phyloP scores from a whole-genome alignment of 352 stramenopile species.

The Phytopythium kandeliae region DNA sequence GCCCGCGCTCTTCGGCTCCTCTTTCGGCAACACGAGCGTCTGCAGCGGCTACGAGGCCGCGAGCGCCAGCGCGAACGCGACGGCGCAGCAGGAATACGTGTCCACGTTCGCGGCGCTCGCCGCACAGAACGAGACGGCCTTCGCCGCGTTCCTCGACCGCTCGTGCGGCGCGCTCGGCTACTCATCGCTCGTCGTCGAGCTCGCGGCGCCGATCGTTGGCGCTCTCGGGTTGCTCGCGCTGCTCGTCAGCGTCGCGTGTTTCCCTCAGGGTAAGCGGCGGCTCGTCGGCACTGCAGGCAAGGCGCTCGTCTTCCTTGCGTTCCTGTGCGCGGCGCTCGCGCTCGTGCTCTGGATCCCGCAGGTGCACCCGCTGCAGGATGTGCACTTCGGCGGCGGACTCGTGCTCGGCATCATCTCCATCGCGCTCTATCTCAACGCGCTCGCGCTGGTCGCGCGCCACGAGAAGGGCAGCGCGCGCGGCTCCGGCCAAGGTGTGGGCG shows the following conservation, averaged over 20 bases:
- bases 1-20: neutral
- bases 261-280: neutral
- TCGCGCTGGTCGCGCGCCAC: constrained; percentile 5
- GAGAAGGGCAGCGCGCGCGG: neutral
- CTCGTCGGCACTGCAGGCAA: neutral
- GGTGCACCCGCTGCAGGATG: neutral
- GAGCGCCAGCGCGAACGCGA: neutral
- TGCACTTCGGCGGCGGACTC: constrained; percentile 1
- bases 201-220: neutral
- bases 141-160: constrained; percentile 3
- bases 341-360: constrained; percentile 5
- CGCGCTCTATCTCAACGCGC: constrained; percentile 4
- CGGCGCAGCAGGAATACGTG: neutral
- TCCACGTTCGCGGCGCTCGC: neutral
- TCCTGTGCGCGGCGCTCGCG: constrained; percentile 1
- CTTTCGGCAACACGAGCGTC: neutral
- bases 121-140: neutral
- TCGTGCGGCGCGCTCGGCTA: constrained; percentile 6
- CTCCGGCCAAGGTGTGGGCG: neutral
- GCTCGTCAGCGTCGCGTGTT: neutral
- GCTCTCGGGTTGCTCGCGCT: neutral
- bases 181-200: neutral
- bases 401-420: neutral
- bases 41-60: constrained; percentile 4
- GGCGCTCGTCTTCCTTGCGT: neutral